Evolutionary conservation across 352 stramenopile species (phyloP).

Genomic region (Globisporangium radiosum): DNA sequence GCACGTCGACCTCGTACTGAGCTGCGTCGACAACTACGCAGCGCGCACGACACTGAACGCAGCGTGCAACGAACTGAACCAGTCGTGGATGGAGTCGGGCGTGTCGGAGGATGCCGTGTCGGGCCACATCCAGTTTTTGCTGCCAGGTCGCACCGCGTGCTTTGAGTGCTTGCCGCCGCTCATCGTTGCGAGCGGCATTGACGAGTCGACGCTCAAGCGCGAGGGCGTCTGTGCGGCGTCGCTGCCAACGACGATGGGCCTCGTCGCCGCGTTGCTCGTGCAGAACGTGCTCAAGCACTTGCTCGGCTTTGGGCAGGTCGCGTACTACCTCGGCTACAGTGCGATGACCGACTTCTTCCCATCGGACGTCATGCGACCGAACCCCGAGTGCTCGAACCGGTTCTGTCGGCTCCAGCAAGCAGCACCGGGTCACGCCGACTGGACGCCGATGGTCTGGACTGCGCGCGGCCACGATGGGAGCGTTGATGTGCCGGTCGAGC

Average conservation of each 20-base stretch:
- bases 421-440: conserved; percentile 30
- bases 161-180: conserved; percentile 87
- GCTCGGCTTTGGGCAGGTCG: conserved; percentile 78
- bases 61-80: conserved; percentile 82
- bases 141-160: conserved; percentile 81
- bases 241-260: conserved; percentile 86
- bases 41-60: conserved; percentile 84
- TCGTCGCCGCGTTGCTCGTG: conserved; percentile 81
- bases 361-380: conserved; percentile 70
- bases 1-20: conserved; percentile 79
- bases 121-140: conserved; percentile 84
- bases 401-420: conserved; percentile 73
- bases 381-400: conserved; percentile 76
- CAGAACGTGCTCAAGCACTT: conserved; percentile 88
- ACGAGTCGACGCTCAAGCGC: conserved; percentile 83
- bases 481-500: conserved; percentile 38
- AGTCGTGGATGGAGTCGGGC: conserved; percentile 87
- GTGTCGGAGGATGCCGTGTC: conserved; percentile 88
- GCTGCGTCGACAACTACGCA: conserved; percentile 89
- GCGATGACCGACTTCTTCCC: conserved; percentile 88
- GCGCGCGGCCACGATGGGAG: conserved; percentile 48
- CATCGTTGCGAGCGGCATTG: conserved; percentile 80
- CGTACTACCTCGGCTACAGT: conserved; percentile 86
- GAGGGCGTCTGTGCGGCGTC: conserved; percentile 86
- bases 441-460: conserved; percentile 70